phyloP scores from a whole-genome alignment of 805 yeast genomes.

The Pichia nakasei region DNA sequence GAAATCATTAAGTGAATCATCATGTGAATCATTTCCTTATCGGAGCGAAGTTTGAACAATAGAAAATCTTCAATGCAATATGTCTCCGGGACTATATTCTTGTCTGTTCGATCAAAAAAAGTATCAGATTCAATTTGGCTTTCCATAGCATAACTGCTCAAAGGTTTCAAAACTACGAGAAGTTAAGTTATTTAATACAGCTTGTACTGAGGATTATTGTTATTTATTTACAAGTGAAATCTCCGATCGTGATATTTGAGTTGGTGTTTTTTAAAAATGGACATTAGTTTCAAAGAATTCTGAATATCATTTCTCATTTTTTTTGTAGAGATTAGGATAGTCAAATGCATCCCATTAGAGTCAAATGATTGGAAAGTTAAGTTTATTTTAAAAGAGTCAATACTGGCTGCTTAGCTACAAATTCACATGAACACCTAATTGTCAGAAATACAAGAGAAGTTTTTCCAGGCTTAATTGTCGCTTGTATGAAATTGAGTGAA shows the following conservation, averaged over 20 bases:
- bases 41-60: no score
- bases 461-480: constrained; percentile 52
- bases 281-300: constrained; percentile 69
- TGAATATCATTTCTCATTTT: constrained; percentile 62
- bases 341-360: constrained; percentile 74
- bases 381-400: constrained; percentile 43
- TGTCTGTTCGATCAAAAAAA: no score
- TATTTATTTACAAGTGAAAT: constrained; percentile 64
- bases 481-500: constrained; percentile 77
- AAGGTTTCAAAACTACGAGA: constrained; percentile 65
- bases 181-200: constrained; percentile 69
- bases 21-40: no score
- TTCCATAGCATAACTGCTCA: no score
- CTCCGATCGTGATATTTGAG: constrained; percentile 48
- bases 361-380: constrained; percentile 53
- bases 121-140: no score
- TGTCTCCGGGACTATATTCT: no score
- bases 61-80: no score
- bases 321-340: constrained; percentile 80
- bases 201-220: constrained; percentile 79
- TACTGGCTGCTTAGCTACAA: constrained; percentile 76
- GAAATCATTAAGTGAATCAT: no score
- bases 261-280: constrained; percentile 82
- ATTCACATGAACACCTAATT: constrained; percentile 66
- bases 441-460: constrained; percentile 62